Evolutionary conservation across 306 rosid genomes (phyloP), one percentile per base, ranked within the genome.

Genomic region (Casuarina equisetifolia): DNA sequence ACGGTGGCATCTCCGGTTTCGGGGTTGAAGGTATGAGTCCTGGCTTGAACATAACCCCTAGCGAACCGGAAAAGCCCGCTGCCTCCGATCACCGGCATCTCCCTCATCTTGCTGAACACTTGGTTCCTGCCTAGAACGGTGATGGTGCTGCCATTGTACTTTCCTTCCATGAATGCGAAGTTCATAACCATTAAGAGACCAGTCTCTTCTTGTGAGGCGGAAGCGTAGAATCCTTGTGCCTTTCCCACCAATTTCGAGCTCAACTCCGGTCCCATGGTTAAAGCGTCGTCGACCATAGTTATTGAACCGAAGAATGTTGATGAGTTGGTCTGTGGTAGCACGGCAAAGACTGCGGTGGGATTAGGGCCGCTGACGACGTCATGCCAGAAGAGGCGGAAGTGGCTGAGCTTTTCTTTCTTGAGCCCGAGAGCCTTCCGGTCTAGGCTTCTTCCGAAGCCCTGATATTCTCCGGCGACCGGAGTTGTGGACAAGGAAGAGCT

Each of bases 371-470:
- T 68, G 3, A 84, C 53, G 38, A 86, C 63, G 70, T 93, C 97
- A 58, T 91, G 97, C 93, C 93, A 91, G 39, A 85, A 93, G 17
- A 93, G 17, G n/a, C 69, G 87, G 9, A 93, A 70, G 44, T 88
- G 97, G 76, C 84, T 89, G 0, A 91, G 87, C 69, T 86, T 93
- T 40, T 93, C 84, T 74, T 81, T 85, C 63, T 69, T 82, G 5
- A 86, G 63, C 20, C 86, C 88, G 1, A 87, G 35, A 9, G 58
- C 2, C 54, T 85, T 78, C 5, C 71, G 85, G 75, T 89, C 80
- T 0, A 87, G 40, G 17, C 66, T 69, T 25, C 76, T 87, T 3
- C 25, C 82, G 13, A 85, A 90, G 9, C 71, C 82, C 2, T 12
- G 4, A 2, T 72, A 52, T 11, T 75, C 48, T 42, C 69, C 73